These are phyloP conservation scores for Colletotrichum paranaense DNA, from an alignment of 2,329 filamentous ascomycete genomes.

Conservation along the genomic window DNA sequence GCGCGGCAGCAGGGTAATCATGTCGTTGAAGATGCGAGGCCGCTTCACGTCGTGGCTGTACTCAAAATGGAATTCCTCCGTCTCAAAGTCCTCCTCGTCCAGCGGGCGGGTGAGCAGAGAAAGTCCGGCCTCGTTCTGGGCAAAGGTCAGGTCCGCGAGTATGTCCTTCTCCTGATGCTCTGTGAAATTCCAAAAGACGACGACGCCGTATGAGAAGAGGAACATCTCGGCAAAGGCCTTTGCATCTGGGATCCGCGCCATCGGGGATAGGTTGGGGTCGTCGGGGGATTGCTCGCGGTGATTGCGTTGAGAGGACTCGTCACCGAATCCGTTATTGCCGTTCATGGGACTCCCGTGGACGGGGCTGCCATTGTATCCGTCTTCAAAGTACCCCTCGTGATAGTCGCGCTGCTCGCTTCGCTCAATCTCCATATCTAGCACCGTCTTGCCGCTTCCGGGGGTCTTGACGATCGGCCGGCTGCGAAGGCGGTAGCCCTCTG, in stretches of 20 bases:
- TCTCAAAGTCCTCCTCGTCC: conserved; percentile 92
- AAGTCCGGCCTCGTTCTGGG: conserved; percentile 71
- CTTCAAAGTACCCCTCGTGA: conserved; percentile 90
- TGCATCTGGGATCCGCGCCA: conserved; percentile 74
- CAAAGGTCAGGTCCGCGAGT: conserved; percentile 93
- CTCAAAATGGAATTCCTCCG: conserved; percentile 98
- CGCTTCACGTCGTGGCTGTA: conserved; percentile 89
- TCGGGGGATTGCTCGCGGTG: conserved; percentile 43
- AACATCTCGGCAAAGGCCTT: conserved; percentile 94
- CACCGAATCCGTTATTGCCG: conserved; percentile 40
- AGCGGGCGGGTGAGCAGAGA: conserved; percentile 83
- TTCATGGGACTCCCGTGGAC: conserved; percentile 47
- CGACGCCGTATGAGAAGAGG: conserved; percentile 95
- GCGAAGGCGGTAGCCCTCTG: conserved; percentile 86
- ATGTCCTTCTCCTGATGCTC: conserved; percentile 97
- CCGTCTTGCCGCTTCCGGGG: conserved; percentile 87
- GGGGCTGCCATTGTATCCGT: conserved; percentile 61
- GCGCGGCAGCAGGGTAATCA: conserved; percentile 94
- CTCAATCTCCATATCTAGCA: conserved; percentile 96
- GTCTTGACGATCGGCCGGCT: conserved; percentile 94
- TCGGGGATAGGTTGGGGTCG: conserved; percentile 60
- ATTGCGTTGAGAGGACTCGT: conserved; percentile 39
- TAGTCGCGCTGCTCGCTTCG: conserved; percentile 90
- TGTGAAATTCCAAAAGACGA: conserved; percentile 99
- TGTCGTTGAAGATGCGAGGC: conserved; percentile 96